Conservation (phyloP, 1,139 yeast species). For the Candida sojae region DNA sequence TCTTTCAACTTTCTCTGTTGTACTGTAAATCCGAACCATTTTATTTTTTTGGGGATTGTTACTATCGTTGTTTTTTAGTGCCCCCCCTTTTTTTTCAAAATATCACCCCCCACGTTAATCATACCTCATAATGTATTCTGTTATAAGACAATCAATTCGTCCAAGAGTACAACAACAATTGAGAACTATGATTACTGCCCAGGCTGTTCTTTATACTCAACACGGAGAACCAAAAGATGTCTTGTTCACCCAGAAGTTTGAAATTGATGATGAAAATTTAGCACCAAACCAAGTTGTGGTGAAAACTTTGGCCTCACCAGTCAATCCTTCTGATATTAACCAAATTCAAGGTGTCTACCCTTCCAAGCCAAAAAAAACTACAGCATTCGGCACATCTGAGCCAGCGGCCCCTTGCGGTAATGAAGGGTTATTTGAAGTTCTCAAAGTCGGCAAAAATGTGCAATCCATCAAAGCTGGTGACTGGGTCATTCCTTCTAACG, state of each 20-base stretch:
- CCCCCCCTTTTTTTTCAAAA: neutral
- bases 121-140: conserved; percentile 8
- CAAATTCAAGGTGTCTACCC: conserved; percentile 47
- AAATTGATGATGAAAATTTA: conserved; percentile 48
- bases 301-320: conserved; percentile 78
- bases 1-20: neutral
- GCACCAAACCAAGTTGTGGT: conserved; percentile 51
- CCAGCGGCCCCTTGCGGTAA: conserved; percentile 49
- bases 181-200: conserved; percentile 52
- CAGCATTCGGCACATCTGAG: conserved; percentile 31
- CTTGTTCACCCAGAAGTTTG: conserved; percentile 52
- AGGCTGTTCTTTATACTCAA: conserved; percentile 56
- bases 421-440: conserved; percentile 88
- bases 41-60: neutral
- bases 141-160: conserved; percentile 7
- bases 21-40: neutral
- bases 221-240: conserved; percentile 66
- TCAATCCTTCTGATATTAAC: conserved; percentile 51
- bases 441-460: conserved; percentile 66
- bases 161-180: conserved; percentile 13
- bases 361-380: conserved; percentile 35
- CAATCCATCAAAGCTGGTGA: conserved; percentile 64
- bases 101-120: neutral
- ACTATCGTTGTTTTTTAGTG: neutral
- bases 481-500: conserved; percentile 85